Evolutionary conservation across 192 early-diverging fungal genomes (phyloP), one percentile per base, ranked within the genome.

Genomic region (Cetraspora pellucida): DNA sequence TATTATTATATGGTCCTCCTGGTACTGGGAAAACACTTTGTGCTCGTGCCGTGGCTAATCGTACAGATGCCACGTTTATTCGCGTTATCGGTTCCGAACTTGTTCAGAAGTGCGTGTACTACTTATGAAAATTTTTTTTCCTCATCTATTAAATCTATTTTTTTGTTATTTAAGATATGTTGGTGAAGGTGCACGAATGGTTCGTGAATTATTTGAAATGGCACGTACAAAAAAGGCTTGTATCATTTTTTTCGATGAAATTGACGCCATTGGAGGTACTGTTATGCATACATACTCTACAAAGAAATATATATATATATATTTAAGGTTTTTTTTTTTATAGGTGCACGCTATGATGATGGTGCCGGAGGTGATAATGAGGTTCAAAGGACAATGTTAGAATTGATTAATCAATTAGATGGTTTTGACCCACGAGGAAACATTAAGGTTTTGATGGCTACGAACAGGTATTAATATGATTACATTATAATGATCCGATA

Each of bases 191-290:
- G 98, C 97, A 13, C 90, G 98, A 77, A 98, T 99, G 98, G 94
- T 99, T 65, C 92, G 98, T 74, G 98, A 99, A 78, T 87, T 99
- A 75, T 99, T 99, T 82, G 96, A 99, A 84, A 99, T 99, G 98
- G 98, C 98, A 59, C 91, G 97, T 74, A 95, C 97, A 58, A 98
- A 98, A 87, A 99, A 99, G 81, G 98, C 98, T 2, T 99, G 98
- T 82, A 99, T 99, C 78, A 98, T 99, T 78, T 99, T 99, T 82
- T 98, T 99, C 88, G 98, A 99, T 80, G 98, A 99, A 85, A 90
- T 99, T 23, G 98, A 99, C 80, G 98, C 98, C 47, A 97, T 99
- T 81, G 98, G 98, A 79, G 83, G 59, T 74, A 65, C 8, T 44
- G 16, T 55, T 55, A 19, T 6, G 17, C 17, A 55, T 55, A 23